Base-by-base conservation (phyloP, 139 green algal genomes). In the Tetradesmus obliquus region DNA sequence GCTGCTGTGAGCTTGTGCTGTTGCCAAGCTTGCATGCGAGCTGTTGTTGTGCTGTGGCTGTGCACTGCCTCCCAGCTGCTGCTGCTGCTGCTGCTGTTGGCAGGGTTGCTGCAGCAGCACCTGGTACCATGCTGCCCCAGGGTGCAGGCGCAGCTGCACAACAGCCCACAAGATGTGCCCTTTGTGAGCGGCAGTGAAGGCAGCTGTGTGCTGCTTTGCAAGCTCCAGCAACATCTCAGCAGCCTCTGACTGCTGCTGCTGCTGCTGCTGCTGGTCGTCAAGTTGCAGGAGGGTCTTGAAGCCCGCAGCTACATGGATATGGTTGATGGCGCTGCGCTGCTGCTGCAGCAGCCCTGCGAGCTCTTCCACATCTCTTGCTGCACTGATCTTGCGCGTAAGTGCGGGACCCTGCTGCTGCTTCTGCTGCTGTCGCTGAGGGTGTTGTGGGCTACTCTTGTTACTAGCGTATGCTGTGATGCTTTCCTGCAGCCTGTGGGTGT, bases 261-360 rank as follows among this genome's bases (percentile, higher is more conserved):
- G 87, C 71, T 72, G 71, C 55, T 90, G 86, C 72, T 91, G 87
- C 87, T 91, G 87, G 12, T 91, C 72, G 20, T 51, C 3, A 62
- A 91, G 72, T 5, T 45, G 20, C 53, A 74, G 15, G 3, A 84
- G 20, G 54, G 71, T 57, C 20, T 82, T 91, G 72, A 91, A 91
- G 2, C 51, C 72, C 32, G 87, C 87, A 55, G 87, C 32, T 7
- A 91, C 32, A 53, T 94, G 92, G 69, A 92, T 82, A 51, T 87
- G 32, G 74, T 94, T 94, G 10, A 92, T 53, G 19, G 20, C 60
- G 74, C 54, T 55, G 22, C 20, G 19, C 10, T 92, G 84, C 55
- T 76, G 3, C 22, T 74, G n/a, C 3, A 91, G 19, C 55, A 93
- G 8, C 7, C 15, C 19, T 3, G 54, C 20, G 1, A 93, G 81